Evolutionary conservation across 2,329 filamentous ascomycete species (phyloP), one percentile per base, ranked within the genome.

Genomic region (Aureobasidium sp.): DNA sequence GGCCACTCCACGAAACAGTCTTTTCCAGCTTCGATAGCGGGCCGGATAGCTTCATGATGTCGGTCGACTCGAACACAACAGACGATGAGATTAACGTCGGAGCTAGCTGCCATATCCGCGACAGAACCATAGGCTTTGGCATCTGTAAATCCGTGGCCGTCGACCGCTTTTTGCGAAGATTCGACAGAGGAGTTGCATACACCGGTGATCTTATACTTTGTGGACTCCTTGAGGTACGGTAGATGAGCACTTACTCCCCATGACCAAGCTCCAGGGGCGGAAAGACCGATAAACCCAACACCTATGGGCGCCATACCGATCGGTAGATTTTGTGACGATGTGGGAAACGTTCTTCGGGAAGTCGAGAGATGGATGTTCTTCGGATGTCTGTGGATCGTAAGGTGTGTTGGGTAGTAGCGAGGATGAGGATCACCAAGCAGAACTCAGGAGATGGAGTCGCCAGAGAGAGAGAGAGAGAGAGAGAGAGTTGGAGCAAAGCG

Each of bases 221-320:
- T 61, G 1, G 74, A 74, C 4, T 72, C 71, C 0, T 85, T 85
- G 5, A 91, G 83, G 72, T 90, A 90, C 0, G 89, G 87, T 0
- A 90, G 81, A 69, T 91, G 88, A 3, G 84, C 87, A 27, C 72
- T 70, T 33, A 78, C 79, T 5, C 86, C 87, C 88, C 88, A 91
- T 10, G 58, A 61, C 6, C 18, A 27, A 0, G 82, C 82, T 5
- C 33, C 33, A 36, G 80, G 82, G 63, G 84, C 77, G 1, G 86
- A 89, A 59, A 90, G 85, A 50, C 88, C 88, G 65, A 89, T 80
- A n/a, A 90, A 79, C 31, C 82, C 88, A 18, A 86, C 76, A 61
- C 85, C 83, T 65, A 89, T 87, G 13, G 81, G 84, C 31, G 47
- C 47, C 47, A 54, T 63, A 13, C 18, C 45, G 20, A 51, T 29